Percentiles rank a stretch among this genome's conserved stretches.
These are phyloP conservation scores for Hyphochytrium catenoides DNA, from an alignment of 352 stramenopile genomes.

Conservation along the genomic window DNA sequence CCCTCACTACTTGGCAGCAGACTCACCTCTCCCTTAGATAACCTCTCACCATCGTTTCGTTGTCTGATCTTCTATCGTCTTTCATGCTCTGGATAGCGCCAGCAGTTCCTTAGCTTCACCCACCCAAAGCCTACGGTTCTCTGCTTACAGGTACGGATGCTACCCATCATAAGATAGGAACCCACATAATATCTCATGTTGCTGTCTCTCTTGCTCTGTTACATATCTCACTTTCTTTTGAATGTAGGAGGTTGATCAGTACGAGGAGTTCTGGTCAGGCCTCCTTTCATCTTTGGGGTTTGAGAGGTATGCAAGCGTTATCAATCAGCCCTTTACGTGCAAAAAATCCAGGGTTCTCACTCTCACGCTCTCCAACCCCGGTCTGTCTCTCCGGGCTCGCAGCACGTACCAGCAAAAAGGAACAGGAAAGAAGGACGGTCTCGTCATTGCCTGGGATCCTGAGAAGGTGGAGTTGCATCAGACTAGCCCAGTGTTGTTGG, in stretches of 20 bases:
- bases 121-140: too few relatives aligned
- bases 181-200: too few relatives aligned
- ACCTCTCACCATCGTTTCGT: too few relatives aligned
- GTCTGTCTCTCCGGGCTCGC: neutral
- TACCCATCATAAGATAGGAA: too few relatives aligned
- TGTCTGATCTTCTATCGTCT: too few relatives aligned
- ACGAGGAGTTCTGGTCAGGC: constrained; percentile 30
- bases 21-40: too few relatives aligned
- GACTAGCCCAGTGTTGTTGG: too few relatives aligned
- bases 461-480: constrained; percentile 10
- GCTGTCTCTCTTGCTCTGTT: too few relatives aligned
- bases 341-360: neutral
- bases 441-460: constrained; percentile 41
- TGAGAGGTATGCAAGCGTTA: constrained; percentile 16
- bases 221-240: too few relatives aligned
- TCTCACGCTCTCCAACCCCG: neutral
- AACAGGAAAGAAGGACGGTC: constrained; percentile 25
- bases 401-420: constrained; percentile 47
- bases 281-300: constrained; percentile 33
- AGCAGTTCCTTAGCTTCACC: too few relatives aligned
- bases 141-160: constrained; percentile 28
- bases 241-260: constrained; percentile 48
- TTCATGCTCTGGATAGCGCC: too few relatives aligned
- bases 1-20: too few relatives aligned
- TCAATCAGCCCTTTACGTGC: neutral